Evolutionary conservation across 768 basidiomycete species (phyloP).

Genomic region (Amanita exitialis): DNA sequence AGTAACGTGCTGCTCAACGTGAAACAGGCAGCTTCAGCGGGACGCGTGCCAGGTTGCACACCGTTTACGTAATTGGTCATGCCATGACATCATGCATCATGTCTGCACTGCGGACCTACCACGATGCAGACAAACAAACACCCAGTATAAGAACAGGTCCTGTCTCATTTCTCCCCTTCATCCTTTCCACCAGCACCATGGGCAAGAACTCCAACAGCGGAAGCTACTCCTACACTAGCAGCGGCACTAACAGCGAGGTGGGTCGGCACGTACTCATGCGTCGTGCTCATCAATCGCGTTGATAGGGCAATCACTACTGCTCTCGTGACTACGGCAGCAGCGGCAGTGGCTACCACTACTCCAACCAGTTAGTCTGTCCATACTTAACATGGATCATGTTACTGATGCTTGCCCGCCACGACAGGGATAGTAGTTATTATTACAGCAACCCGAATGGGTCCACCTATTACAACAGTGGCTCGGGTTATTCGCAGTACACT

Average conservation of each 20-base stretch:
- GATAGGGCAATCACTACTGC: constrained; percentile 55
- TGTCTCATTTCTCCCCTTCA: background rate
- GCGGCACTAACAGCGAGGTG: constrained; percentile 44
- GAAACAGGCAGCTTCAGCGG: no score
- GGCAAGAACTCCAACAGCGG: constrained; percentile 19
- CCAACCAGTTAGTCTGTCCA: constrained; percentile 32
- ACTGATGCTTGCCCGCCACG: background rate
- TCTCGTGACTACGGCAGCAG: constrained; percentile 35
- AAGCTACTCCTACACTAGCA: constrained; percentile 23
- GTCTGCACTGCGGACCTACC: no score
- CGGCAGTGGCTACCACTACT: constrained; percentile 48
- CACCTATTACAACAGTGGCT: constrained; percentile 46
- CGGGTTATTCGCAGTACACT: constrained; percentile 40
- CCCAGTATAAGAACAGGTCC: no score
- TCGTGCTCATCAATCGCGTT: background rate
- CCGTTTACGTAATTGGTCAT: no score
- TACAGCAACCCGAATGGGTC: constrained; percentile 53
- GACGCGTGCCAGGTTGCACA: no score
- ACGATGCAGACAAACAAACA: no score
- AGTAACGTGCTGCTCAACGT: no score
- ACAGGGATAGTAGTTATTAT: constrained; percentile 46
- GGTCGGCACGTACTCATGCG: constrained; percentile 6
- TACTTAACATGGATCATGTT: background rate
- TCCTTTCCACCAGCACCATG: background rate
- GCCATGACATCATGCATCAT: no score